Evolutionary conservation across 1,139 yeast genomes (phyloP).

Genomic region (Pichia sp.): DNA sequence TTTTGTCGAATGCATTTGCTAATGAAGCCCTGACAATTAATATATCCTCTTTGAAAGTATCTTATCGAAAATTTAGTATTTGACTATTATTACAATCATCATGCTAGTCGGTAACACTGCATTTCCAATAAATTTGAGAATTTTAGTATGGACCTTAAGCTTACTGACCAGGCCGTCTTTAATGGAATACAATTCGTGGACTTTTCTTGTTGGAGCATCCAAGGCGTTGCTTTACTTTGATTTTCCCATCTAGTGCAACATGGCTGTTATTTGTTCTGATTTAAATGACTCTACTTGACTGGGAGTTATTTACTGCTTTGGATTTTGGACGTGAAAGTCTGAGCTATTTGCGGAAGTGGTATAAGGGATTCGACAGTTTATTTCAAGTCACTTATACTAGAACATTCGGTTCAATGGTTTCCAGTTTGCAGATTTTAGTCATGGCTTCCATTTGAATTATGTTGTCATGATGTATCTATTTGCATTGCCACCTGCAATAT

Average conservation of each 20-base stretch:
- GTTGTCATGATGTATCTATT: slow-evolving; percentile 98
- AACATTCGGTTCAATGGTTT: slow-evolving; percentile 87
- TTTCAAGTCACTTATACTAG: slow-evolving; percentile 91
- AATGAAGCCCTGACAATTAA: slow-evolving; percentile 82
- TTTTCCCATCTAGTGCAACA: slow-evolving; percentile 89
- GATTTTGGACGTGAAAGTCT: slow-evolving; percentile 56
- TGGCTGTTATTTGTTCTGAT: slow-evolving; percentile 89
- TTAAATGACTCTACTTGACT: slow-evolving; percentile 67
- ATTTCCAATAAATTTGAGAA: slow-evolving; percentile 75
- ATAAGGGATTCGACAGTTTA: slow-evolving; percentile 70
- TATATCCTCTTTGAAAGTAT: slow-evolving; percentile 69
- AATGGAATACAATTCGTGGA: slow-evolving; percentile 66
- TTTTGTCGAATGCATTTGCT: slow-evolving; percentile 71
- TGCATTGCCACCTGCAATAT: slow-evolving; percentile 90
- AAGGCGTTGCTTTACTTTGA: slow-evolving; percentile 87
- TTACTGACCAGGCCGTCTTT: slow-evolving; percentile 64
- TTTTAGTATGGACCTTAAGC: slow-evolving; percentile 74
- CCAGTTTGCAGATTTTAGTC: slow-evolving; percentile 65
- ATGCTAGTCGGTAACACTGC: slow-evolving; percentile 92
- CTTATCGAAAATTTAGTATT: slow-evolving; percentile 58
- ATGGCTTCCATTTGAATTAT: slow-evolving; percentile 90
- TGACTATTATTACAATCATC: slow-evolving; percentile 57
- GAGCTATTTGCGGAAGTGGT: slow-evolving; percentile 54
- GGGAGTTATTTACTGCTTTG: slow-evolving; percentile 70
- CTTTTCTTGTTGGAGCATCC: slow-evolving; percentile 89